Evolutionary conservation across 164 flowering plant species (phyloP), one percentile per base, ranked within the genome.

Genomic region (Annona squamosa): DNA sequence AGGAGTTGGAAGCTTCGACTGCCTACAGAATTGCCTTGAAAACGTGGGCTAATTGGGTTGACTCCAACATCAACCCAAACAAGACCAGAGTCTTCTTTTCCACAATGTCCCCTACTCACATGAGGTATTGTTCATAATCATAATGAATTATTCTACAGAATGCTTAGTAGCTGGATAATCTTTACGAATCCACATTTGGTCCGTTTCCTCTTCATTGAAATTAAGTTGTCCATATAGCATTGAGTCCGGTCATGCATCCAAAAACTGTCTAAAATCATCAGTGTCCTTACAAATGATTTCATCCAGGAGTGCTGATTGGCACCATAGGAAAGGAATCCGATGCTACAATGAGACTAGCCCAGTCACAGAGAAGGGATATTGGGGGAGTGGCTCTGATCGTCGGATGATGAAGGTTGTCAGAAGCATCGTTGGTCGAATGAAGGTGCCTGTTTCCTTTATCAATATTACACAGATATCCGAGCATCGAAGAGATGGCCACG

Each of bases 281-380:
- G 2, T 44, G 0, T 4, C 47, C 37, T 41, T 42, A 45, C 42
- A 18, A 44, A 56, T 13, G n/a, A 56, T 43, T 16, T 46, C 63
- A 37, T 48, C 74, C 90, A 95, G 99, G 71, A 91, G 92, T 48
- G 78, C 72, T 4, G 99, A 95, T 72, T 95, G 99, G 99, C 75
- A 77, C 74, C 79, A 82, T 10, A 79, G 74, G 73, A 79, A 87
- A 13, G 99, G 99, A 13, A 85, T 78, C 0, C 83, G 85, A 70
- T 95, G 99, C 86, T 90, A 77, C 85, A 91, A 90, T 64, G 98
- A 95, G 65, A 95, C 97, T 18, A 86, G 65, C 75, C 99, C 99
- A 2, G 82, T 90, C 3, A 74, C 67, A 82, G 83, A 84, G 72
- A 89, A 77, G 81, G 78, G 82, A 4, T 79, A 82, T 74, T 89